Percentiles rank a stretch among this genome's conserved stretches.
phyloP scores from a whole-genome alignment of 2,329 filamentous ascomycete species.

The Diplodia mutila region DNA sequence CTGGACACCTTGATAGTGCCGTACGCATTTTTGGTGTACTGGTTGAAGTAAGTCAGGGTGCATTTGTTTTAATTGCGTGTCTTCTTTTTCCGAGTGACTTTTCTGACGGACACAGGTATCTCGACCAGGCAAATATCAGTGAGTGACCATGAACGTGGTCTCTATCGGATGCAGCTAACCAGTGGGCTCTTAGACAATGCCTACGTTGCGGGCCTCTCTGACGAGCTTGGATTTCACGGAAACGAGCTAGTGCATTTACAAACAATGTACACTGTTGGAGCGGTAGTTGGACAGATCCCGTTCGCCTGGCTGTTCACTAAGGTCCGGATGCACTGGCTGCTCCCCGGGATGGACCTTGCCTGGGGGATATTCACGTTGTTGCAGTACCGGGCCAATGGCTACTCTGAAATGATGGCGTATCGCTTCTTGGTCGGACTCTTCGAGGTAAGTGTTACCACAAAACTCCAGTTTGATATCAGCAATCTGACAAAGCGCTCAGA shows the following conservation, averaged over 20 bases:
- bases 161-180: background rate
- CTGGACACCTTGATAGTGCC: slow-evolving; percentile 61
- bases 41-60: slow-evolving; percentile 48
- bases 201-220: slow-evolving; percentile 59
- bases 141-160: slow-evolving; percentile 26
- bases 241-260: slow-evolving; percentile 61
- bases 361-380: slow-evolving; percentile 63
- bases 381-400: slow-evolving; percentile 56
- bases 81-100: too few relatives aligned
- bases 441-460: slow-evolving; percentile 38
- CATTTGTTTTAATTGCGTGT: background rate
- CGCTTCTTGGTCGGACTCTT: slow-evolving; percentile 61
- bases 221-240: slow-evolving; percentile 56
- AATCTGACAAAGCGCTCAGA: background rate
- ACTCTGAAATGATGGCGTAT: slow-evolving; percentile 57
- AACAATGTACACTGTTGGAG: slow-evolving; percentile 57
- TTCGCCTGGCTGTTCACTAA: slow-evolving; percentile 55
- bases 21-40: slow-evolving; percentile 60
- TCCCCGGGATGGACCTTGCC: slow-evolving; percentile 56
- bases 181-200: slow-evolving; percentile 52
- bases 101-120: slow-evolving; percentile 39
- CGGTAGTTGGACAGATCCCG: slow-evolving; percentile 56
- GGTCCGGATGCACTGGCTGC: slow-evolving; percentile 53
- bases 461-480: too few relatives aligned
- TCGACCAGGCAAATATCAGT: slow-evolving; percentile 61